Base-by-base conservation (phyloP, 768 basidiomycete genomes). In the Suillus lakei region DNA sequence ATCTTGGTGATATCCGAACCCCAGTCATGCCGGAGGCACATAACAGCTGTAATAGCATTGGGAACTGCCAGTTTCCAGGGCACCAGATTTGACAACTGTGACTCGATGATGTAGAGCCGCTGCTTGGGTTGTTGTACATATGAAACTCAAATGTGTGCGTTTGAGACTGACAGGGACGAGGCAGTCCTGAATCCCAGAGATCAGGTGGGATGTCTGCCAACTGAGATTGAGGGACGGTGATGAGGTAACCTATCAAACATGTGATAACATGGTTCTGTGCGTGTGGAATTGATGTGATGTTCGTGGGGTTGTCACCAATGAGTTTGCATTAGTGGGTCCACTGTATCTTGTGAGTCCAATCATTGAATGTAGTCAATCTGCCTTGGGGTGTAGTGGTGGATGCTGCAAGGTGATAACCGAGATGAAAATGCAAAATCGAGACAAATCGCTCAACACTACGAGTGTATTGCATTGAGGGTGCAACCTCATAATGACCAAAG, bases 21-120 rank as follows among this genome's bases (percentile, higher is more conserved):
- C 61, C 61, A 62, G 34, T 41, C 41, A 18, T n/a, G 23, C 26
- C 30, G 53, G 48, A 62, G 61, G 48, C 61, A 62, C 61, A 62
- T 62, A 23, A 54, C 54, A 15, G 61, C 48, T 2, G 21, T 60
- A 4, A 18, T 26, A 13, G 61, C 10, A n/a, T 62, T 21, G 1
- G 26, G 2, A 5, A 53, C 34, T 3, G 7, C 48, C 9, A 62
- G 54, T 30, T 41, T 53, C 41, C 61, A 62, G 23, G 48, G 26
- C 13, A 34, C 32, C 12, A 34, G 53, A 34, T 2, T 55, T 34
- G 0, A 13, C 1, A 21, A 32, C 21, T 6, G 53, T 6, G 53
- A 6, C 32, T 55, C 6, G 10, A 53, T 62, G 4, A 53, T 36
- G 48, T 46, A 62, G 34, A 36, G 15, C 30, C 10, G 12, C 5